phyloP scores from a whole-genome alignment of 2,329 filamentous ascomycete species.

The Apiospora koreana region DNA sequence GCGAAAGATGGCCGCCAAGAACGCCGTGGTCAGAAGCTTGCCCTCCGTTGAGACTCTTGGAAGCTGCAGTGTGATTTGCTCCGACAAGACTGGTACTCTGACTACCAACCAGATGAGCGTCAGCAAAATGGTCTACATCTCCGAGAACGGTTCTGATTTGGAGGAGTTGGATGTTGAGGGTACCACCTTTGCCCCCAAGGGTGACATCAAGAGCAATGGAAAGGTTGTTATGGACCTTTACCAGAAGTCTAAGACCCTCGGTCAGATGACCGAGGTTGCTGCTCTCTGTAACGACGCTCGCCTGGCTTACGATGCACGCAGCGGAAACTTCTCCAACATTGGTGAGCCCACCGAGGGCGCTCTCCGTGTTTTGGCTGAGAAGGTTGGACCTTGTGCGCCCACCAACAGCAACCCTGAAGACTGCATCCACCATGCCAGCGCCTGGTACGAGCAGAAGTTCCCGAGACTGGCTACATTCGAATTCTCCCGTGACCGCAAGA shows the following conservation, averaged over 20 bases:
- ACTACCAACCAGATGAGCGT: constrained; percentile 99
- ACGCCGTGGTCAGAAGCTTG: constrained; percentile 92
- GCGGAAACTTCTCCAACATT: constrained; percentile 74
- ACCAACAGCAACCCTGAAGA: constrained; percentile 54
- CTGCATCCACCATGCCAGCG: constrained; percentile 78
- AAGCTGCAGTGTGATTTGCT: constrained; percentile 99
- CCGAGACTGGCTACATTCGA: constrained; percentile 86
- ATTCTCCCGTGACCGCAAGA: constrained; percentile 97
- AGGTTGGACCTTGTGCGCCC: constrained; percentile 81
- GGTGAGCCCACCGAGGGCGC: constrained; percentile 96
- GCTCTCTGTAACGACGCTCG: constrained; percentile 87
- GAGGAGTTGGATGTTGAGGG: constrained; percentile 90
- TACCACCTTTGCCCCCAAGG: constrained; percentile 86
- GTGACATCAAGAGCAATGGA: constrained; percentile 69
- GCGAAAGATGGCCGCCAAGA: constrained; percentile 98
- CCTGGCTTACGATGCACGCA: constrained; percentile 78
- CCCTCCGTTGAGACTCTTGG: constrained; percentile 97
- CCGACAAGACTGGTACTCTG: constrained; percentile 96
- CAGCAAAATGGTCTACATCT: constrained; percentile 85
- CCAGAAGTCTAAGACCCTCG: constrained; percentile 72
- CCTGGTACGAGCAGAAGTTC: constrained; percentile 76
- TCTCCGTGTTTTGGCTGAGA: constrained; percentile 86
- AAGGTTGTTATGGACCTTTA: constrained; percentile 69
- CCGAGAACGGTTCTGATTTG: constrained; percentile 69
- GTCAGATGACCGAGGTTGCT: constrained; percentile 72